Evolutionary conservation across 495 filamentous ascomycete species (phyloP).

Genomic region (Talaromyces ruber): DNA sequence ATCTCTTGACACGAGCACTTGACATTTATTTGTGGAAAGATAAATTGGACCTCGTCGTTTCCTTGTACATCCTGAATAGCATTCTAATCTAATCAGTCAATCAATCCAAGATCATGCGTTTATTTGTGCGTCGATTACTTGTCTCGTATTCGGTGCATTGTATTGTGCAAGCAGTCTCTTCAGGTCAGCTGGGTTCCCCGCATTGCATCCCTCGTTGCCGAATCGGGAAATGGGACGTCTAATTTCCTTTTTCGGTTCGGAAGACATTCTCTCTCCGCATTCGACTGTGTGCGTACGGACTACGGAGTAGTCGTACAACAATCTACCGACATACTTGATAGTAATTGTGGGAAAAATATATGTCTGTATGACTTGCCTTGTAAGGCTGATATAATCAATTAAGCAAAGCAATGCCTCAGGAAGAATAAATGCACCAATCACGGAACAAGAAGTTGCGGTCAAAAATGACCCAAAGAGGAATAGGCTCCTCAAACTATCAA

Average conservation of each 20-base stretch:
- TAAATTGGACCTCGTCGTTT: background rate
- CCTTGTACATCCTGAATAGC: background rate
- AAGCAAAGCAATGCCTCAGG: background rate
- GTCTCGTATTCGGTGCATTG: background rate
- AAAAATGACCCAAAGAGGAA: background rate
- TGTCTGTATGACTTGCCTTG: background rate
- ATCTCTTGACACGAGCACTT: background rate
- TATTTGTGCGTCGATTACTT: background rate
- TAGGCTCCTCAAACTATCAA: background rate
- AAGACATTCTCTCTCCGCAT: background rate
- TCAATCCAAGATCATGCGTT: background rate
- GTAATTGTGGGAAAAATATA: background rate
- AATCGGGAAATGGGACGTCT: background rate
- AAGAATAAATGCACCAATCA: background rate
- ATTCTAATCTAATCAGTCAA: background rate
- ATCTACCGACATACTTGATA: background rate
- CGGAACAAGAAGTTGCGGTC: background rate
- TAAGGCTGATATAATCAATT: background rate
- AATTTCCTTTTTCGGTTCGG: background rate
- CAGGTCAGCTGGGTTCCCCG: background rate
- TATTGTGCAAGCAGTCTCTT: background rate
- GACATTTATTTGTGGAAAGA: background rate
- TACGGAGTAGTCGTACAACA: background rate
- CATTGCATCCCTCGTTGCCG: background rate
- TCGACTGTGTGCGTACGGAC: background rate